Evolutionary conservation across 805 yeast genomes (phyloP), one percentile per base, ranked within the genome.

Genomic region (Ogataea polymorpha): DNA sequence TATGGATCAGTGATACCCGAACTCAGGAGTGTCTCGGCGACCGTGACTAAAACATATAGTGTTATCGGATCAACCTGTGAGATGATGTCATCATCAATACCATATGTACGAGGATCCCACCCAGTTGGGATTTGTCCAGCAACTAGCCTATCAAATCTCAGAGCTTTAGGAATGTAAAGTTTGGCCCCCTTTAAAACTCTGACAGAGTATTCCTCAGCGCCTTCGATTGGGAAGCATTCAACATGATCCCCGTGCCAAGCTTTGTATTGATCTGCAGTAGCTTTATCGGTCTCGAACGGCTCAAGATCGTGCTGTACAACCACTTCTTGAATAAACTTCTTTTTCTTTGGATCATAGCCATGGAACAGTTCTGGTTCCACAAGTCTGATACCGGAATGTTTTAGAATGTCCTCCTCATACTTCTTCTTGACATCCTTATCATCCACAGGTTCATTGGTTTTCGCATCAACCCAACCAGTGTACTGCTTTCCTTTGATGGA

Each of bases 81-180:
- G 54, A 88, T 81, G 52, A 85, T 82, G 62, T 93, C 99, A 48
- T 91, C 98, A 36, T 91, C 74, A 53, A 93, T 85, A 80, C 99
- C 99, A 62, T 90, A 93, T 43, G 83, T 80, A 62, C 79, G 82
- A 38, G 99, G 96, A 63, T 88, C 74, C 99, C 99, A 93, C 61
- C 99, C 99, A 33, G 96, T 82, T 60, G 99, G 99, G 54, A 93
- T 83, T 75, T 93, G 99, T 63, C 91, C 95, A 40, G 91, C 90
- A 65, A 84, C 82, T 41, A 77, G 67, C 67, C 93, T 76, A 67
- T 84, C 88, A 44, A 74, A 77, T 62, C 70, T 71, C 55, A 78
- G 59, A 11, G 91, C 91, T 74, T 93, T 93, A 65, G 99, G 99
- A 68, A 93, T 79, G 65, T 69, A 80, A 55, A 93, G 76, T 34